These are phyloP conservation scores for Kodamaea alishanica DNA, from an alignment of 1,139 yeast genomes.

Conservation along the genomic window DNA sequence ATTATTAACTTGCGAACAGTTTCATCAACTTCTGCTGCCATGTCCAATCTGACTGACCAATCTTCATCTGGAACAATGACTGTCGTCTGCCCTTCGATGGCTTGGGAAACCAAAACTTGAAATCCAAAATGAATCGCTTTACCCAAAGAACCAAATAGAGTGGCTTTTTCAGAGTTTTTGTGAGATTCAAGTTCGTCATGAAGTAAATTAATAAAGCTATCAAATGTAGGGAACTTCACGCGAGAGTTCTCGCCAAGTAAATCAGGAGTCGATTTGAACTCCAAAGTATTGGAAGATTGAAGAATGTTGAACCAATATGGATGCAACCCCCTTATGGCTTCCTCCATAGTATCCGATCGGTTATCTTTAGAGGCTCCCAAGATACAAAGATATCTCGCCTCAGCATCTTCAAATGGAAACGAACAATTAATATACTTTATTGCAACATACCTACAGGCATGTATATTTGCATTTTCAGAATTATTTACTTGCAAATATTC, in stretches of 20 bases:
- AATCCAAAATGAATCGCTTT: conserved; percentile 46
- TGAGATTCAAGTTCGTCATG: conserved; percentile 21
- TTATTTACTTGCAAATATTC: conserved; percentile 30
- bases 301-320: conserved; percentile 64
- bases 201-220: conserved; percentile 29
- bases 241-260: conserved; percentile 30
- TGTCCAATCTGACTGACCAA: conserved; percentile 72
- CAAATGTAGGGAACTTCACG: conserved; percentile 45
- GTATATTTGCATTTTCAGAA: conserved; percentile 20
- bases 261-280: conserved; percentile 43
- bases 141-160: conserved; percentile 30
- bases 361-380: conserved; percentile 58
- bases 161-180: conserved; percentile 16
- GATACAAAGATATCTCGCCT: conserved; percentile 66
- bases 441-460: conserved; percentile 55
- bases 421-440: conserved; percentile 64
- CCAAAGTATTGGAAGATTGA: conserved; percentile 34
- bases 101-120: conserved; percentile 62
- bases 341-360: conserved; percentile 73
- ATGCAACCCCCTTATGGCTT: conserved; percentile 75
- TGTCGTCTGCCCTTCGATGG: conserved; percentile 49
- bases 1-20: conserved; percentile 41
- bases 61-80: conserved; percentile 67
- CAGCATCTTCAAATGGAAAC: conserved; percentile 65
- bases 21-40: conserved; percentile 62